Conservation (phyloP, 495 filamentous ascomycete species). For the Hyaloscypha hepaticicola region DNA sequence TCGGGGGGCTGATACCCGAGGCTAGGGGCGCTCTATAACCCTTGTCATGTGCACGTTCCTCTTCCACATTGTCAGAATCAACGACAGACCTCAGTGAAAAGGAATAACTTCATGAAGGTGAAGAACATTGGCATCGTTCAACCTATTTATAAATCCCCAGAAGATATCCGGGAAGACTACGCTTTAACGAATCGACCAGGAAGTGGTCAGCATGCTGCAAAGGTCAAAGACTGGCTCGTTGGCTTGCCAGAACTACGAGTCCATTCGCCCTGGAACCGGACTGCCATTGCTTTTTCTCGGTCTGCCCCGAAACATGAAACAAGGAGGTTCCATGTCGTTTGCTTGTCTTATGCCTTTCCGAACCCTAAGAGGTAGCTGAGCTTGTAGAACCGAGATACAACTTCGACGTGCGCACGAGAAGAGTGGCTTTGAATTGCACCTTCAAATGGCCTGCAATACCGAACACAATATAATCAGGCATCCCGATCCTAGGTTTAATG, state of each 20-base stretch:
- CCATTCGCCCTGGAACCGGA: not conserved
- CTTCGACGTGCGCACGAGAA: not conserved
- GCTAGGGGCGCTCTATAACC: not conserved
- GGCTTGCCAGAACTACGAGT: not conserved
- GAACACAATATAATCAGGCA: constrained; percentile 9
- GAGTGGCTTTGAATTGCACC: not conserved
- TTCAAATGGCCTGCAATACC: constrained; percentile 18
- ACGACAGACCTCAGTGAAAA: constrained; percentile 12
- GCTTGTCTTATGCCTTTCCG: constrained; percentile 18
- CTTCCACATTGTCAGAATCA: constrained; percentile 3
- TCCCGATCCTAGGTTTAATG: not conserved
- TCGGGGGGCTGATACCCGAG: not conserved
- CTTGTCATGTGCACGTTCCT: constrained; percentile 9
- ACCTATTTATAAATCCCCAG: not conserved
- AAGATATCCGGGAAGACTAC: not conserved
- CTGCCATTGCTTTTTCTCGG: constrained; percentile 3
- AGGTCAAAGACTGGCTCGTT: not conserved
- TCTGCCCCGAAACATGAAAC: constrained; percentile 3
- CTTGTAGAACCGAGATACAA: not conserved
- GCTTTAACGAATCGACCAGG: not conserved
- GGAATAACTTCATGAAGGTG: not conserved
- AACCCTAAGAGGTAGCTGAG: not conserved
- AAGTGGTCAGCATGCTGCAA: not conserved
- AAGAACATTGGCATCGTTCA: not conserved
- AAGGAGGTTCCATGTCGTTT: constrained; percentile 13